Evolutionary conservation across 2,329 filamentous ascomycete genomes (phyloP).

Genomic region (Parastagonospora avenae): DNA sequence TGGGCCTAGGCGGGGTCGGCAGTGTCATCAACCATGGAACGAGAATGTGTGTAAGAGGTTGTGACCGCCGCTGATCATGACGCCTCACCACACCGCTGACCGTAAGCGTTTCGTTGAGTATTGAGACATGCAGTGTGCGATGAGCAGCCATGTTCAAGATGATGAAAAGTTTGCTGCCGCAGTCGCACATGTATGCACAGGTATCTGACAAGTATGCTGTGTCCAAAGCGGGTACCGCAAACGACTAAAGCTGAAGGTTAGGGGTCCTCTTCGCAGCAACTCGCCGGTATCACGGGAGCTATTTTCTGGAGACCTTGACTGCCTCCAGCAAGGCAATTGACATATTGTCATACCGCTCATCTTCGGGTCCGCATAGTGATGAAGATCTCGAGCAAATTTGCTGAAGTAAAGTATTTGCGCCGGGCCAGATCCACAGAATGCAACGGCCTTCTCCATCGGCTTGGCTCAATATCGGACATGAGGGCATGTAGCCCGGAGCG

Average conservation of each 20-base stretch:
- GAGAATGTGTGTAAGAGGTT: conserved; percentile 14
- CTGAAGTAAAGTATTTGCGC: conserved; percentile 20
- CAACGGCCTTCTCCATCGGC: conserved; percentile 25
- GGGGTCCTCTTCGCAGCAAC: conserved; percentile 22
- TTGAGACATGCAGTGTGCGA: conserved; percentile 33
- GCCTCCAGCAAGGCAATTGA: conserved; percentile 19
- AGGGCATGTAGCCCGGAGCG: conserved; percentile 30
- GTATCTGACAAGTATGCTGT: conserved; percentile 34
- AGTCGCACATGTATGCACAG: conserved; percentile 29
- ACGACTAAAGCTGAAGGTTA: conserved; percentile 24
- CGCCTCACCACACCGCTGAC: neutral
- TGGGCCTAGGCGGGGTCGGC: conserved; percentile 26
- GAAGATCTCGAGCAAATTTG: conserved; percentile 35
- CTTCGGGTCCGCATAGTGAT: conserved; percentile 19
- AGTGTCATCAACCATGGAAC: conserved; percentile 25
- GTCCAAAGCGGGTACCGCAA: conserved; percentile 17
- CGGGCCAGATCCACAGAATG: conserved; percentile 25
- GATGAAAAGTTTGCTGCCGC: conserved; percentile 38
- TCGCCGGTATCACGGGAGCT: conserved; percentile 20
- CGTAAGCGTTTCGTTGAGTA: conserved; percentile 22
- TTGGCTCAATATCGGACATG: conserved; percentile 20
- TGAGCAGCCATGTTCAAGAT: conserved; percentile 26
- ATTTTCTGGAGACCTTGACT: conserved; percentile 15
- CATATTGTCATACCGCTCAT: conserved; percentile 25
- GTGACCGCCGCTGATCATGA: conserved; percentile 15